Percentiles rank a stretch among this genome's conserved stretches.
Evolutionary conservation across 352 stramenopile genomes (phyloP).

Genomic region (Globisporangium mamillatum): DNA sequence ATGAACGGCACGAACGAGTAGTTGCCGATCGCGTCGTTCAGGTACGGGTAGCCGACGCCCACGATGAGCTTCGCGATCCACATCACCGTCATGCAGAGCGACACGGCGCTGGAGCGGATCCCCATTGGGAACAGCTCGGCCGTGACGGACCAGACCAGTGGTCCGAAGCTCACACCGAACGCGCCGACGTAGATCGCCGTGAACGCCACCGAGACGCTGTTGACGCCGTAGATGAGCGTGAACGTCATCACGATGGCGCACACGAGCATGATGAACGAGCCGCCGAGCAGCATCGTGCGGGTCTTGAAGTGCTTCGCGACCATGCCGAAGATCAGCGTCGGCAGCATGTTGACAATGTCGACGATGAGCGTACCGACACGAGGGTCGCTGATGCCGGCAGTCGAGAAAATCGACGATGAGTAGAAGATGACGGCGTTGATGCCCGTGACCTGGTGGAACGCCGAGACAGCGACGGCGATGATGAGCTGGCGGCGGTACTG

Average conservation of each 20-base stretch:
- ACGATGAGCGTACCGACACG: slow-evolving; percentile 40
- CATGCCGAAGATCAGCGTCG: slow-evolving; percentile 28
- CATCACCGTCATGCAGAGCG: slow-evolving; percentile 38
- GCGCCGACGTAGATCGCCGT: slow-evolving; percentile 43
- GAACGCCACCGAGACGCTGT: slow-evolving; percentile 40
- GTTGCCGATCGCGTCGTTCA: slow-evolving; percentile 29
- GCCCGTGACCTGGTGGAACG: slow-evolving; percentile 45
- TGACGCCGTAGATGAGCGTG: slow-evolving; percentile 34
- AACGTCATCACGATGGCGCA: slow-evolving; percentile 46
- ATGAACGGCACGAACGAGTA: slow-evolving; percentile 41
- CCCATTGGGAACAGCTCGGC: slow-evolving; percentile 32
- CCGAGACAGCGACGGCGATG: slow-evolving; percentile 32
- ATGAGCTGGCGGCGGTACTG: slow-evolving; percentile 32
- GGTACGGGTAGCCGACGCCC: slow-evolving; percentile 38
- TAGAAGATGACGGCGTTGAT: slow-evolving; percentile 62
- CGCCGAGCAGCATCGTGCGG: slow-evolving; percentile 52
- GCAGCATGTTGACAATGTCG: slow-evolving; percentile 35
- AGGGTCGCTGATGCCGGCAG: slow-evolving; percentile 36
- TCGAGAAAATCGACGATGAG: slow-evolving; percentile 43
- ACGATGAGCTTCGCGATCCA: slow-evolving; percentile 49
- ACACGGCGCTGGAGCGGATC: slow-evolving; percentile 29
- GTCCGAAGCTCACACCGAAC: slow-evolving; percentile 43
- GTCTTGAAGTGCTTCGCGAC: slow-evolving; percentile 43
- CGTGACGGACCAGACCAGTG: slow-evolving; percentile 39
- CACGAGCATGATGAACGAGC: slow-evolving; percentile 44